A percentile compares a stretch with the other conserved stretches of the same genome.
Evolutionary conservation across 192 early-diverging fungal genomes (phyloP).

Genomic region (Linderina pennispora): DNA sequence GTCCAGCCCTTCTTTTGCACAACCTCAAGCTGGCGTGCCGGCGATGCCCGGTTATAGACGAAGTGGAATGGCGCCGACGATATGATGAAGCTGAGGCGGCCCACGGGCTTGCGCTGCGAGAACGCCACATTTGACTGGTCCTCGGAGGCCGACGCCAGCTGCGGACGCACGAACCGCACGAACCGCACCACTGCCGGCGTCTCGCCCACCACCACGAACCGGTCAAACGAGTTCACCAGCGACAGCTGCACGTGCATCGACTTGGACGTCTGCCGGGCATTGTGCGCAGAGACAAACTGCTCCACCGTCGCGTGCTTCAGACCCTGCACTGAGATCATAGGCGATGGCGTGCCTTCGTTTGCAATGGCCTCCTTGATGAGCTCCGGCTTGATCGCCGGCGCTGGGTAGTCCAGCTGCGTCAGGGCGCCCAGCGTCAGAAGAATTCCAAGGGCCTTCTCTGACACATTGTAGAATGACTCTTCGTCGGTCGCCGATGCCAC

Average conservation of each 20-base stretch:
- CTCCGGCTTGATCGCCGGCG: background rate
- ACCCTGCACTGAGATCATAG: constrained; percentile 26
- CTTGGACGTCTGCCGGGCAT: background rate
- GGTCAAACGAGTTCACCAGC: constrained; percentile 11
- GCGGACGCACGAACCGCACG: background rate
- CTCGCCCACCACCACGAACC: constrained; percentile 19
- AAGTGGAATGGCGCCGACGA: constrained; percentile 80
- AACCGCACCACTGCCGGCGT: constrained; percentile 4
- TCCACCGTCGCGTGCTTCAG: constrained; percentile 1
- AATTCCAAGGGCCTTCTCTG: constrained; percentile 73
- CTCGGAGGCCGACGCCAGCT: constrained; percentile 3
- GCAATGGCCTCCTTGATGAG: background rate
- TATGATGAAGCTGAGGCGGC: constrained; percentile 71
- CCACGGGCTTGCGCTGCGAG: constrained; percentile 72
- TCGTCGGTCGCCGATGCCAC: constrained; percentile 74
- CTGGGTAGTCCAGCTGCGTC: constrained; percentile 55
- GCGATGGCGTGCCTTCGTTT: background rate
- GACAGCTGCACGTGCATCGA: constrained; percentile 10
- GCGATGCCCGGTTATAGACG: too few species aligned
- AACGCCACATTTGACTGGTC: constrained; percentile 70
- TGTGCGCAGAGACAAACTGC: constrained; percentile 8
- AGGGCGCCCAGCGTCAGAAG: constrained; percentile 79
- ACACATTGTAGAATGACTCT: constrained; percentile 68
- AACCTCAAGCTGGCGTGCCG: too few species aligned
- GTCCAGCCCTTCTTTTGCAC: constrained; percentile 20